Conservation (phyloP, 768 basidiomycete genomes). For the Phlebiopsis gigantea region DNA sequence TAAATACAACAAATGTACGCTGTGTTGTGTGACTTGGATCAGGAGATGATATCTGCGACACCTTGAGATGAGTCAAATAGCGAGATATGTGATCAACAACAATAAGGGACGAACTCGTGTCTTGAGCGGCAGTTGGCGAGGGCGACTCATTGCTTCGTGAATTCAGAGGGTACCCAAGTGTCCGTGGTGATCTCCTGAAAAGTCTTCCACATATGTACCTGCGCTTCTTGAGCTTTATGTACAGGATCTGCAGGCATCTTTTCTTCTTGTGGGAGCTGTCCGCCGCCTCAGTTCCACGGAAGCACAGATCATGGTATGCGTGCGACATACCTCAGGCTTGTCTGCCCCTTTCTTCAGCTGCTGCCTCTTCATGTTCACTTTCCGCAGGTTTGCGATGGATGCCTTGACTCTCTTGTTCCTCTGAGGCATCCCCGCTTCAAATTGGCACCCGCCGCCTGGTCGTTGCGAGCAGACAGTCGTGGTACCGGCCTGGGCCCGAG, state of each 20-base stretch:
- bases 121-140: no score
- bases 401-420: neutral
- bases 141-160: no score
- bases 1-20: neutral
- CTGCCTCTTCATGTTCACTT: neutral
- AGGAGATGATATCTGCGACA: neutral
- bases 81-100: no score
- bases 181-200: neutral
- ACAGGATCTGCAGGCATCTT: neutral
- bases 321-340: neutral
- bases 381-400: neutral
- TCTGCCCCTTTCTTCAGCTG: neutral
- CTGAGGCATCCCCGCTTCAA: neutral
- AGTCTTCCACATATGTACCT: slow-evolving; percentile 1
- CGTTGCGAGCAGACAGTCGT: neutral
- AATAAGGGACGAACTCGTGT: no score
- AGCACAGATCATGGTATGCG: neutral
- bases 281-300: neutral
- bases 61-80: neutral
- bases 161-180: neutral
- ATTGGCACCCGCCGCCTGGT: neutral
- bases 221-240: neutral
- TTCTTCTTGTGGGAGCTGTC: neutral
- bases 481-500: no score
- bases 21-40: neutral